Evolutionary conservation across 1,284 basidiomycete species (phyloP), one percentile per base, ranked within the genome.

Genomic region (Tilletia horrida): DNA sequence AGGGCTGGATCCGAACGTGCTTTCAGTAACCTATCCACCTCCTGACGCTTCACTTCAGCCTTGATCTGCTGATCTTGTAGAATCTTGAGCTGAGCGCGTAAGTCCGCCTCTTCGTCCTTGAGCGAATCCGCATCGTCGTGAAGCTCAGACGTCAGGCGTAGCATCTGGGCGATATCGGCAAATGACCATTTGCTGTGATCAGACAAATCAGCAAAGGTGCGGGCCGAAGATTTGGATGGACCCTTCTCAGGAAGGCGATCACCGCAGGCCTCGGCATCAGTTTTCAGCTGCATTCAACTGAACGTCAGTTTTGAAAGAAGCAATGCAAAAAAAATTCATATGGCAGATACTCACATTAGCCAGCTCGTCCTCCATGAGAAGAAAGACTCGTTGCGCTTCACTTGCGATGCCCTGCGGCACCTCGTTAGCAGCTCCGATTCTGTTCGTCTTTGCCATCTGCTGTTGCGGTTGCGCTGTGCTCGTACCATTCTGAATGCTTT

Each of bases 1-100:
- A 92, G 91, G 52, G 90, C 89, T 1, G 87, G 86, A 76, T 94
- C 91, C 50, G 85, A 85, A 67, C 87, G 88, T 0, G 91, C 91
- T 71, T 87, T 88, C 63, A 88, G 85, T 81, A 92, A 92, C 1
- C 90, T 86, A 3, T 73, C 69, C 1, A 72, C 70, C 59, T 81
- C 79, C 35, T 80, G 78, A 1, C 75, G 70, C 67, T 81, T 81
- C 27, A 75, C 76, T 50, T 79, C 77, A 79, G 84, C 83, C 76
- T 85, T 85, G 57, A 85, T 73, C 74, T 85, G 81, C 42, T 79
- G 69, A 35, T 83, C 83, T 70, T 85, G 83, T 65, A 86, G 67
- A 63, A 84, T 83, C 0, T 78, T 74, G 1, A 85, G 55, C n/a
- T 66, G 76, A 59, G 80, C 78, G 7, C 78, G 69, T 66, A 84